Evolutionary conservation across 345 rosid genomes (phyloP).

Genomic region (Eucalyptus brandiana): DNA sequence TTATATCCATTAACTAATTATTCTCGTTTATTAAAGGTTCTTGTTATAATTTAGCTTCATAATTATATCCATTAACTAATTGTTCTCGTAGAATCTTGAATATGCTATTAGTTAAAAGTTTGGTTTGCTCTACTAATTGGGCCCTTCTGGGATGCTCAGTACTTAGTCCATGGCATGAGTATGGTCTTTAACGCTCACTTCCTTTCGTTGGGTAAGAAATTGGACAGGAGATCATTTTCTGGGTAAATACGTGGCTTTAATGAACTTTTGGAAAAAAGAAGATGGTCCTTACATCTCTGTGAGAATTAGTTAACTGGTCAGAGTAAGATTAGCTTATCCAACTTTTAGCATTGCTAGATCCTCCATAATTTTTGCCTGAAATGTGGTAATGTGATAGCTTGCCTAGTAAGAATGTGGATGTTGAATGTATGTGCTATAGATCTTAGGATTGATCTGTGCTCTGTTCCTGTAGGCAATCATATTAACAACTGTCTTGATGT

Average conservation of each 20-base stretch:
- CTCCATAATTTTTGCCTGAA: neutral
- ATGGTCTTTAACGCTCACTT: neutral
- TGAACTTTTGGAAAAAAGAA: neutral
- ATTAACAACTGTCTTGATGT: neutral
- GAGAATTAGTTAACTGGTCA: neutral
- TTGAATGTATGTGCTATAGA: neutral
- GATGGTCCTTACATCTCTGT: neutral
- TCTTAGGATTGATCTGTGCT: neutral
- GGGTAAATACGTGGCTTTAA: neutral
- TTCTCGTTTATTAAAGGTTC: constrained; percentile 61
- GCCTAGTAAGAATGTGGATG: neutral
- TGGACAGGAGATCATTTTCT: neutral
- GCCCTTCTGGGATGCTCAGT: neutral
- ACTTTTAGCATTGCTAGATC: neutral
- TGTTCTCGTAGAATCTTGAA: neutral
- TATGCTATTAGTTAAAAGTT: neutral
- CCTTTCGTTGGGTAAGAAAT: neutral
- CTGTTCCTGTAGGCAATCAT: neutral
- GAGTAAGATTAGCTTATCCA: neutral
- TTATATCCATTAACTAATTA: neutral
- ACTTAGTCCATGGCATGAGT: neutral
- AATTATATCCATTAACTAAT: neutral
- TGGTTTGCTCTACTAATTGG: neutral
- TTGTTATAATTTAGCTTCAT: neutral
- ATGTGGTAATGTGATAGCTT: neutral